Evolutionary conservation across 805 yeast species (phyloP), one percentile per base, ranked within the genome.

Genomic region (Starmera amethionina): DNA sequence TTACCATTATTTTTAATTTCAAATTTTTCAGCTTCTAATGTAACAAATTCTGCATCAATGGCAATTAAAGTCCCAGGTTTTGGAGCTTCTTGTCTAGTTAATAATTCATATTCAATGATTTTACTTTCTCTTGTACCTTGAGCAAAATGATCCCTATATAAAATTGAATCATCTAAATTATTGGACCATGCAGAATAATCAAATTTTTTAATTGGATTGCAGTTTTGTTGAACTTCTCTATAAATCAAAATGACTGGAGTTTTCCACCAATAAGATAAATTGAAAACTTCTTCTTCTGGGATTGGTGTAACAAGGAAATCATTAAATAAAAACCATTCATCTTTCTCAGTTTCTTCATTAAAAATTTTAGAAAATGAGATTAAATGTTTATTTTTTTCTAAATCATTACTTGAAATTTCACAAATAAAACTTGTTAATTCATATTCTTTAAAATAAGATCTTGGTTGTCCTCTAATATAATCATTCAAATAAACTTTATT

Each of bases 21-120:
- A 35, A 77, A 73, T 45, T 81, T 77, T 48, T 88, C 97, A 4
- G 83, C 83, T 37, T 78, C 75, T 29, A 89, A 58, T 28, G 79
- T 73, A 3, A 93, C 97, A 68, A 94, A 93, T 59, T 93, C 99
- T 0, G 99, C 97, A 66, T 93, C 99, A 42, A 93, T 82, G 0
- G 97, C 98, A 15, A 90, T 79, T 32, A 88, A 58, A 1, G 85
- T 67, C 0, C 96, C 96, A 0, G 79, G 71, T 16, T 54, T 54
- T 0, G 96, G 96, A 0, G 86, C 84, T 50, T 83, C 89, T 36
- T 71, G 68, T 30, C 63, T 62, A 0, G 87, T 77, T 42, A 86
- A 62, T n/a, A 83, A 63, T 48, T 76, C 72, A 54, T 83, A 85
- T 46, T 86, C 90, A 39, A 72, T 65, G 35, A 66, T 68, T 42